Evolutionary conservation across 1,139 yeast genomes (phyloP).

Genomic region (Barnettozyma hawaiiensis): DNA sequence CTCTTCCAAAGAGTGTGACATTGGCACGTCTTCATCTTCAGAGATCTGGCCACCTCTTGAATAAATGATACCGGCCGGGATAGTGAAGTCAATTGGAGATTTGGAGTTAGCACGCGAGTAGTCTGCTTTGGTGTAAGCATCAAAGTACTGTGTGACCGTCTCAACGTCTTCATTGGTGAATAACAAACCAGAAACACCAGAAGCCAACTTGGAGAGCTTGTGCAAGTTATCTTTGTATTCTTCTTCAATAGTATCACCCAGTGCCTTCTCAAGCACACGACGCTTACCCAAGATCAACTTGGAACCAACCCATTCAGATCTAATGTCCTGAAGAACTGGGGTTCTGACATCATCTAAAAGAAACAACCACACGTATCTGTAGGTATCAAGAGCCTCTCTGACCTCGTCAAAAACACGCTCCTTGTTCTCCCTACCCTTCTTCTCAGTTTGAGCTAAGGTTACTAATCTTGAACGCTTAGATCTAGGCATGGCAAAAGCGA

Average conservation of each 20-base stretch:
- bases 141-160: slow-evolving; percentile 80
- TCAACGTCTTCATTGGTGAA: slow-evolving; percentile 84
- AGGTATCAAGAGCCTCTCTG: slow-evolving; percentile 72
- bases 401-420: slow-evolving; percentile 87
- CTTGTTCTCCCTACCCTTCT: slow-evolving; percentile 90
- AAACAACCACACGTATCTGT: slow-evolving; percentile 77
- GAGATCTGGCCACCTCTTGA: slow-evolving; percentile 95
- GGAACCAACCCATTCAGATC: slow-evolving; percentile 90
- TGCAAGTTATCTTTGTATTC: slow-evolving; percentile 84
- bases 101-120: slow-evolving; percentile 84
- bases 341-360: slow-evolving; percentile 91
- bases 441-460: slow-evolving; percentile 93
- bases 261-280: slow-evolving; percentile 85
- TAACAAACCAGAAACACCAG: slow-evolving; percentile 81
- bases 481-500: slow-evolving; percentile 71
- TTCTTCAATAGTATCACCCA: slow-evolving; percentile 81
- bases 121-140: slow-evolving; percentile 71
- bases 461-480: slow-evolving; percentile 91
- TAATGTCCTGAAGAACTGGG: slow-evolving; percentile 87
- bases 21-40: slow-evolving; percentile 88
- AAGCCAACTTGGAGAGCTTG: slow-evolving; percentile 50
- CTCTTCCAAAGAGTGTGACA: slow-evolving; percentile 93
- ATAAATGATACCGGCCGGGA: slow-evolving; percentile 87
- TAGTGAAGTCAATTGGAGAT: slow-evolving; percentile 74
- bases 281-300: slow-evolving; percentile 86